Conservation (phyloP, 2,329 filamentous ascomycete genomes). For the Sporothrix inflata region DNA sequence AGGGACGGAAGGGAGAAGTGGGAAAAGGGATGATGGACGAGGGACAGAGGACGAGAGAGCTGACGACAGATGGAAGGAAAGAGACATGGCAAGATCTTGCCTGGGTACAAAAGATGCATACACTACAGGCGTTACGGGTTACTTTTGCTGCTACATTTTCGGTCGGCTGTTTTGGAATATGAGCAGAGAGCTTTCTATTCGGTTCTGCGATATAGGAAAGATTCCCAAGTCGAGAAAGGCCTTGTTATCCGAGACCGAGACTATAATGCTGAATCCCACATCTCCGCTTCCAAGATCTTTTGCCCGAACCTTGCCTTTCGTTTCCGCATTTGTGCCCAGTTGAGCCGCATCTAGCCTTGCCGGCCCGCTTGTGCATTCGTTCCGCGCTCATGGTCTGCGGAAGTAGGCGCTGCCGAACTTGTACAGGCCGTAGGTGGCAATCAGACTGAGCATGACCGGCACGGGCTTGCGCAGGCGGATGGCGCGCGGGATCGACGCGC, state of each 20-base stretch:
- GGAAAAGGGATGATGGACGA: not conserved
- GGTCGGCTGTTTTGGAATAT: not conserved
- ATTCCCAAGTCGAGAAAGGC: not conserved
- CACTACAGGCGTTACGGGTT: not conserved
- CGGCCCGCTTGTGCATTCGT: not conserved
- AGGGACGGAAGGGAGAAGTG: not conserved
- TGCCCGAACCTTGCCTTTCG: not conserved
- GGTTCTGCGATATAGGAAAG: too few species aligned
- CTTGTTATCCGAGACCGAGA: not conserved
- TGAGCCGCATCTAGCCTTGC: not conserved
- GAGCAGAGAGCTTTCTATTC: slow-evolving; percentile 11
- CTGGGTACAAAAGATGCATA: not conserved
- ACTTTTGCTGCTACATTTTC: not conserved
- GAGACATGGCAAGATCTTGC: not conserved
- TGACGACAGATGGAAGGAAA: not conserved
- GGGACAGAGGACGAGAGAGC: not conserved
- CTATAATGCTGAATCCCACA: slow-evolving; percentile 8
- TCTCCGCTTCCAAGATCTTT: not conserved
- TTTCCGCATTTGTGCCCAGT: not conserved
- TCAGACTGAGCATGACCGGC: slow-evolving; percentile 74
- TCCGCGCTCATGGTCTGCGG: slow-evolving; percentile 43
- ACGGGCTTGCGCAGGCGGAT: slow-evolving; percentile 84
- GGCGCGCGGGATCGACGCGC: slow-evolving; percentile 82
- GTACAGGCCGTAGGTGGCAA: slow-evolving; percentile 77
- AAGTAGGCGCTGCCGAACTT: slow-evolving; percentile 75